phyloP scores from a whole-genome alignment of 331 rosid genomes.

The Pyracantha coccinea region DNA sequence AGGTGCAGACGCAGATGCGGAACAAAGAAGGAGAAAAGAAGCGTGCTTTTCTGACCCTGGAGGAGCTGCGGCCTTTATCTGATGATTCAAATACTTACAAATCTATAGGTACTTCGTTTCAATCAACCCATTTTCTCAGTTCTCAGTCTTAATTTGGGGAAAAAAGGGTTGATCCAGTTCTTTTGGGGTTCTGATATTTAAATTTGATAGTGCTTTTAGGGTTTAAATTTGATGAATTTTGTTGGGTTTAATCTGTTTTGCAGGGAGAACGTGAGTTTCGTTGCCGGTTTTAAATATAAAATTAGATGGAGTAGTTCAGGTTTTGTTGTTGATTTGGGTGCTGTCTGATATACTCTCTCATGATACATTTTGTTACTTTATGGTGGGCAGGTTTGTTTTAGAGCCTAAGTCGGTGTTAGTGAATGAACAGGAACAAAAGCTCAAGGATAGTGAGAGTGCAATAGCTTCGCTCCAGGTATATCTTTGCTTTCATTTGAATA shows the following conservation, averaged over 20 bases:
- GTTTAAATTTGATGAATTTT: background rate
- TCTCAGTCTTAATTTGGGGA: background rate
- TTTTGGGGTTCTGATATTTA: background rate
- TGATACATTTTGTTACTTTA: background rate
- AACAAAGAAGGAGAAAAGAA: slow-evolving; percentile 89
- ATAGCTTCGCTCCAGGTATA: slow-evolving; percentile 59
- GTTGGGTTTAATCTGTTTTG: slow-evolving; percentile 20
- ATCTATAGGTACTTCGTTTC: slow-evolving; percentile 59
- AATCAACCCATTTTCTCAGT: background rate
- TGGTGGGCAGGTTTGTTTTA: slow-evolving; percentile 70
- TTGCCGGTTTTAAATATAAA: background rate
- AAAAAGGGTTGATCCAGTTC: background rate
- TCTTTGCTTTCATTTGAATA: background rate
- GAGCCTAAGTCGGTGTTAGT: slow-evolving; percentile 75
- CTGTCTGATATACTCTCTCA: background rate
- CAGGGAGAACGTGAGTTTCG: slow-evolving; percentile 95
- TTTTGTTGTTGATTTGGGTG: slow-evolving; percentile 14
- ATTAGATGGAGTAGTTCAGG: background rate
- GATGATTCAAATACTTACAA: slow-evolving; percentile 80
- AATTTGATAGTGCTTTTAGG: background rate
- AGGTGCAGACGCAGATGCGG: slow-evolving; percentile 89
- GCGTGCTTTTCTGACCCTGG: slow-evolving; percentile 85
- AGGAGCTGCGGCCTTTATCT: slow-evolving; percentile 75
- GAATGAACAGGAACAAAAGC: slow-evolving; percentile 80
- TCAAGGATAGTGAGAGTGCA: slow-evolving; percentile 74